phyloP scores from a whole-genome alignment of 805 yeast genomes.

The Ogataea thermomethanolica region DNA sequence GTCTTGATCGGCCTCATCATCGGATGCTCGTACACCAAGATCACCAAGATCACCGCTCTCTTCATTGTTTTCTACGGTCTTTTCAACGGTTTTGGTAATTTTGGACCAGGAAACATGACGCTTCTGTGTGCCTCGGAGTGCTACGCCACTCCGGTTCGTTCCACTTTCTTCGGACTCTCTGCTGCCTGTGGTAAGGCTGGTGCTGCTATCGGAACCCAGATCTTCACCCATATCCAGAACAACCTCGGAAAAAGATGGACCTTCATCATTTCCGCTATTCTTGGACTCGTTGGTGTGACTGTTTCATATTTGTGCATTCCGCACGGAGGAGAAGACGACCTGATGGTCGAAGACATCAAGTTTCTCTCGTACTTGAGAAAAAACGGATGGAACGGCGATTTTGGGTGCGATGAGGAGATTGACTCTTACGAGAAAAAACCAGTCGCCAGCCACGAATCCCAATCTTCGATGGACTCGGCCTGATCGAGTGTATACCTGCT shows the following conservation, averaged over 20 bases:
- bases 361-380: constrained; percentile 44
- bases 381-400: constrained; percentile 48
- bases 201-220: constrained; percentile 75
- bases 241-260: constrained; percentile 71
- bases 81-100: constrained; percentile 65
- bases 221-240: constrained; percentile 64
- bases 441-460: too few species aligned
- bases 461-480: too few species aligned
- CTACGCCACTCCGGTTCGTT: constrained; percentile 75
- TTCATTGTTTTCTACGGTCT: constrained; percentile 72
- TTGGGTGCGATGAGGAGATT: constrained; percentile 58
- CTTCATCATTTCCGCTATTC: constrained; percentile 71
- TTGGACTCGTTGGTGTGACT: constrained; percentile 63
- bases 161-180: constrained; percentile 68
- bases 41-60: constrained; percentile 54
- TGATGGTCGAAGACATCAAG: constrained; percentile 44
- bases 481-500: too few species aligned
- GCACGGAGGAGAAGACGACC: constrained; percentile 65
- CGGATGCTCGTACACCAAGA: constrained; percentile 57
- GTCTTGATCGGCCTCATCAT: constrained; percentile 68
- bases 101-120: constrained; percentile 77
- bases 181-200: constrained; percentile 85
- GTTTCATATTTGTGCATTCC: constrained; percentile 63
- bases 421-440: constrained; percentile 47
- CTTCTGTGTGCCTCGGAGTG: constrained; percentile 66